phyloP scores from a whole-genome alignment of 768 basidiomycete genomes.

The Tylopilus cervinicoccineus region DNA sequence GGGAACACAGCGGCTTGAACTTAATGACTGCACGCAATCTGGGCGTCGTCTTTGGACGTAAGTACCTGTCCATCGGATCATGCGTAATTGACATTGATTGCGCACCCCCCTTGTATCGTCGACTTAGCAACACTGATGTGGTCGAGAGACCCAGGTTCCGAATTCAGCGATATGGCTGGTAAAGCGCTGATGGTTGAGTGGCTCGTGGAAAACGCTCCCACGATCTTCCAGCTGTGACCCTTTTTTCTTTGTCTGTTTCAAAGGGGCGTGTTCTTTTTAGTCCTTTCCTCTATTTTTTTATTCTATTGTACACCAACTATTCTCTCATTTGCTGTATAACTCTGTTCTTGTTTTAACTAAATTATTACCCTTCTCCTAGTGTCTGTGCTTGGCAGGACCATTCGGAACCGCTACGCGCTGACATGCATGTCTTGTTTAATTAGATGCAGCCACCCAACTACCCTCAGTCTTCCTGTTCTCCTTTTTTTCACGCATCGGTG shows the following conservation, averaged over 20 bases:
- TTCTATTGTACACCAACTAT: conserved; percentile 27
- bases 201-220: conserved; percentile 84
- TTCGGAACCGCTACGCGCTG: conserved; percentile 2
- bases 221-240: conserved; percentile 37
- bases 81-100: neutral
- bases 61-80: conserved; percentile 29
- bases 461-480: neutral
- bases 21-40: conserved; percentile 94
- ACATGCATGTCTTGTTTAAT: neutral
- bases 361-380: conserved; percentile 17
- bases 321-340: conserved; percentile 12
- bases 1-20: conserved; percentile 66
- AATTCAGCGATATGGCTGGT: conserved; percentile 97
- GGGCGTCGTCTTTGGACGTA: conserved; percentile 98
- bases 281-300: conserved; percentile 8
- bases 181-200: conserved; percentile 93
- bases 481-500: neutral
- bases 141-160: conserved; percentile 78
- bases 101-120: neutral
- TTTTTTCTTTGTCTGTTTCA: neutral
- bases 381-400: conserved; percentile 8
- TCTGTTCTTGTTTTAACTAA: conserved; percentile 6
- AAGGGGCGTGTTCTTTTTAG: neutral
- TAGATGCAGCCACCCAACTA: neutral
- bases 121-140: conserved; percentile 86